A percentile compares a stretch with the other conserved stretches of the same genome.
These are phyloP conservation scores for Tetrahymena thermophila DNA, from an alignment of 73 alveolate species.

Conservation along the genomic window DNA sequence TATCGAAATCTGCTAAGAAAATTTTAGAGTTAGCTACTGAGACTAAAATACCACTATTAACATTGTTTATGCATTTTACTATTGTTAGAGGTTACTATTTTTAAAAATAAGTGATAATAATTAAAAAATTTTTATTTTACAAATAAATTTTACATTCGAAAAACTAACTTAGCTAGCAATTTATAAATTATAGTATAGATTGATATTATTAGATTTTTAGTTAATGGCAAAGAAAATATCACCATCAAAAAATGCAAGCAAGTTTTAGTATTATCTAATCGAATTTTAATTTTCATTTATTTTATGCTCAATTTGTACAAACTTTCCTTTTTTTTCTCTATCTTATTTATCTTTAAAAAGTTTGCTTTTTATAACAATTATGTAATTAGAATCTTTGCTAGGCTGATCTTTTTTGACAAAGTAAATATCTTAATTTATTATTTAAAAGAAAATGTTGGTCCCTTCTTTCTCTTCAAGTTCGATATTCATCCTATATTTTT, in stretches of 20 bases:
- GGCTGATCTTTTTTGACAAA: background rate
- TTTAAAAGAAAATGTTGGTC: background rate
- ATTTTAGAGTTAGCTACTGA: background rate
- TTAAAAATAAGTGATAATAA: background rate
- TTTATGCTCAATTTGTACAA: background rate
- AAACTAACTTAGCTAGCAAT: background rate
- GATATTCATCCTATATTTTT: background rate
- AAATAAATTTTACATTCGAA: background rate
- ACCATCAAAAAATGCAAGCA: background rate
- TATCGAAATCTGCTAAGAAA: background rate
- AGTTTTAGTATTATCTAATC: background rate
- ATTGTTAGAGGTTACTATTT: background rate
- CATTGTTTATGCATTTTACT: background rate
- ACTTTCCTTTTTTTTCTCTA: background rate
- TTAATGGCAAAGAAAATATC: background rate
- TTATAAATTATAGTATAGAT: background rate
- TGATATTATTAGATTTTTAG: background rate
- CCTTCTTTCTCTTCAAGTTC: background rate
- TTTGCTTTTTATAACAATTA: background rate
- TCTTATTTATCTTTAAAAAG: background rate
- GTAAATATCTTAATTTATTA: background rate
- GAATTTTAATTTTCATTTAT: background rate
- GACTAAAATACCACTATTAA: background rate
- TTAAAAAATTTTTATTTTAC: background rate
- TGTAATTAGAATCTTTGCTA: background rate